Conservation (phyloP, 805 yeast genomes). For the Metschnikowia peoriensis region DNA sequence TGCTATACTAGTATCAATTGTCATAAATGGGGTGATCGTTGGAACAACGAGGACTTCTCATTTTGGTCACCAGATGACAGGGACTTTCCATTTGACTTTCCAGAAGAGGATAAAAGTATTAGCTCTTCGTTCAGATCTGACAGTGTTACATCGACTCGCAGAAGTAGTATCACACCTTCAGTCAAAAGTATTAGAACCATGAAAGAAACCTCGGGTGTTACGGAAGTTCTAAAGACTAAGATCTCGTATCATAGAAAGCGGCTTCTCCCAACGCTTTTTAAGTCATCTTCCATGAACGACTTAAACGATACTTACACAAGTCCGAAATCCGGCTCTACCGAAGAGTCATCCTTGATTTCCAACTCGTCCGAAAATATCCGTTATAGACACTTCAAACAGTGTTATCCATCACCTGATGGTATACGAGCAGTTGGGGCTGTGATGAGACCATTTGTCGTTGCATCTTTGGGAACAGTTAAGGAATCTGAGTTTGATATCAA, state of each 20-base stretch:
- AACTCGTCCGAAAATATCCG: conserved; percentile 15
- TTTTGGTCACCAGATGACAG: conserved; percentile 73
- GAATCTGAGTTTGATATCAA: conserved; percentile 59
- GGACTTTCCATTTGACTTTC: conserved; percentile 22
- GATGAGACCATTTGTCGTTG: conserved; percentile 71
- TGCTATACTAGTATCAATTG: conserved; percentile 70
- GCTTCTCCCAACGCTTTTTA: conserved; percentile 12
- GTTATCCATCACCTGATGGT: conserved; percentile 53
- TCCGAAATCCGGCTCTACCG: conserved; percentile 6
- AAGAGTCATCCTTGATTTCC: conserved; percentile 13
- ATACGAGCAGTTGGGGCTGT: conserved; percentile 73
- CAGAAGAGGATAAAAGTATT: conserved; percentile 2
- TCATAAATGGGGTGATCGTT: conserved; percentile 84
- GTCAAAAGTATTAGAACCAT: conserved; percentile 11
- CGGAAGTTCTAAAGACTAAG: conserved; percentile 11
- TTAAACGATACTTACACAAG: conserved; percentile 7
- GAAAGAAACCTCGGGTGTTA: conserved; percentile 9
- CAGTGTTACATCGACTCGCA: conserved; percentile 10
- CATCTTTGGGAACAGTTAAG: conserved; percentile 57
- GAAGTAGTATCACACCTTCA: conserved; percentile 15
- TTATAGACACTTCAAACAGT: conserved; percentile 29
- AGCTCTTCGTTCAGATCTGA: conserved; percentile 6
- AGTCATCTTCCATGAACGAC: conserved; percentile 3
- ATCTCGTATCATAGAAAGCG: conserved; percentile 11
- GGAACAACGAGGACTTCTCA: conserved; percentile 95